phyloP scores from a whole-genome alignment of 768 basidiomycete species.

The Arthromyces matolae region DNA sequence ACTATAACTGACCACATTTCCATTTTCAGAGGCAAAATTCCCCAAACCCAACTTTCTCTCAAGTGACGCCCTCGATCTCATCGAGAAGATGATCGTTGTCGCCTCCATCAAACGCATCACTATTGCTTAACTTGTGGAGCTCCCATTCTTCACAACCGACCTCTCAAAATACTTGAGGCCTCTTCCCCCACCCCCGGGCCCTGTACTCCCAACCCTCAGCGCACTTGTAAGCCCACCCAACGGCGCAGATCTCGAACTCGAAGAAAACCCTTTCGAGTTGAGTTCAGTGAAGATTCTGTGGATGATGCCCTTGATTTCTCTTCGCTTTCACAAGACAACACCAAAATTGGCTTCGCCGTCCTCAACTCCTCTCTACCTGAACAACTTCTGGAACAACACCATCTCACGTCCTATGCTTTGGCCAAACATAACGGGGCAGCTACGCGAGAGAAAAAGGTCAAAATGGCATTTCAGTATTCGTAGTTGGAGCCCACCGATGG shows the following conservation, averaged over 20 bases:
- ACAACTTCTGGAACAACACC: slow-evolving; percentile 58
- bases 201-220: slow-evolving; percentile 70
- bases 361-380: slow-evolving; percentile 82
- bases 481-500: slow-evolving; percentile 93
- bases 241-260: slow-evolving; percentile 50
- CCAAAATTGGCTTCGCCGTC: slow-evolving; percentile 70
- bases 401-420: slow-evolving; percentile 64
- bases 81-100: slow-evolving; percentile 86
- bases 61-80: slow-evolving; percentile 71
- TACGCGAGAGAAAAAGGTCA: slow-evolving; percentile 62
- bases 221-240: slow-evolving; percentile 69
- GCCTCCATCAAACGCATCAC: slow-evolving; percentile 96
- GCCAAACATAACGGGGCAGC: slow-evolving; percentile 43
- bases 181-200: slow-evolving; percentile 73
- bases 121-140: slow-evolving; percentile 85
- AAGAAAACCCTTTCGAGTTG: slow-evolving; percentile 82
- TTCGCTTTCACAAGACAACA: slow-evolving; percentile 24
- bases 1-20: too few relatives aligned
- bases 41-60: slow-evolving; percentile 84
- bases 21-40: too few relatives aligned
- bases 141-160: slow-evolving; percentile 87
- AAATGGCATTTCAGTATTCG: slow-evolving; percentile 99
- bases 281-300: slow-evolving; percentile 46
- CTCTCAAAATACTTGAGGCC: slow-evolving; percentile 85
- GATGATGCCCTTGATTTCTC: slow-evolving; percentile 37